These are phyloP conservation scores for Boechera retrofracta DNA, from an alignment of 345 rosid species.

Conservation along the genomic window DNA sequence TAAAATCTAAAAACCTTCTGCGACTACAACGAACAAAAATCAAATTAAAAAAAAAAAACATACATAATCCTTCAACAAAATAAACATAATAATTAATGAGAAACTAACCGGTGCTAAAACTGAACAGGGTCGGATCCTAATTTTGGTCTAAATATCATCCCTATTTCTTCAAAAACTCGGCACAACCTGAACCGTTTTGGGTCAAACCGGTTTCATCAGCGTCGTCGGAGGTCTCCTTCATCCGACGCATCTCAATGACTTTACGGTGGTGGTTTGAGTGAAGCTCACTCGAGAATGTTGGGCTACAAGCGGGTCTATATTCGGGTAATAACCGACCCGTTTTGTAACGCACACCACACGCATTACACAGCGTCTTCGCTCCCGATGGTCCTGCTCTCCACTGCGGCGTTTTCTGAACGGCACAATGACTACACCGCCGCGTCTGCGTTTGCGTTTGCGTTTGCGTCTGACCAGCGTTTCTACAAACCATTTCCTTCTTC, in stretches of 20 bases:
- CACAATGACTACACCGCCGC: slow-evolving; percentile 48
- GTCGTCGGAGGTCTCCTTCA: slow-evolving; percentile 37
- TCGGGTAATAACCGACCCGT: slow-evolving; percentile 55
- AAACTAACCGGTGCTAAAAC: slow-evolving; percentile 8
- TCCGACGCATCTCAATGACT: slow-evolving; percentile 38
- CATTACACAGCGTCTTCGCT: slow-evolving; percentile 53
- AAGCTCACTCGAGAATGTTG: slow-evolving; percentile 44
- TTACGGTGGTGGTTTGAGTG: slow-evolving; percentile 52
- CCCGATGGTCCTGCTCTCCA: slow-evolving; percentile 56
- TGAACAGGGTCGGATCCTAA: slow-evolving; percentile 41
- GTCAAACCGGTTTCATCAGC: slow-evolving; percentile 27
- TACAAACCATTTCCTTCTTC: slow-evolving; percentile 23
- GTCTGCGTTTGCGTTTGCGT: slow-evolving; percentile 19
- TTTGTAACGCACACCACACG: slow-evolving; percentile 56
- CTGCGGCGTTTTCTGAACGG: slow-evolving; percentile 48
- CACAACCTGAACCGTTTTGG: slow-evolving; percentile 35
- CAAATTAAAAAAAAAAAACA: background rate
- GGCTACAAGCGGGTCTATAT: slow-evolving; percentile 57
- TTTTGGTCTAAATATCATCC: background rate
- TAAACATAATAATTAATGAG: background rate
- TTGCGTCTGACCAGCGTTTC: slow-evolving; percentile 33
- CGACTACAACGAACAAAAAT: slow-evolving; percentile 10
- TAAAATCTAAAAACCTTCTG: background rate
- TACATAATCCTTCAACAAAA: background rate
- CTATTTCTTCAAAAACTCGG: slow-evolving; percentile 57